phyloP scores from a whole-genome alignment of 164 flowering plant genomes.

The Piper betle region DNA sequence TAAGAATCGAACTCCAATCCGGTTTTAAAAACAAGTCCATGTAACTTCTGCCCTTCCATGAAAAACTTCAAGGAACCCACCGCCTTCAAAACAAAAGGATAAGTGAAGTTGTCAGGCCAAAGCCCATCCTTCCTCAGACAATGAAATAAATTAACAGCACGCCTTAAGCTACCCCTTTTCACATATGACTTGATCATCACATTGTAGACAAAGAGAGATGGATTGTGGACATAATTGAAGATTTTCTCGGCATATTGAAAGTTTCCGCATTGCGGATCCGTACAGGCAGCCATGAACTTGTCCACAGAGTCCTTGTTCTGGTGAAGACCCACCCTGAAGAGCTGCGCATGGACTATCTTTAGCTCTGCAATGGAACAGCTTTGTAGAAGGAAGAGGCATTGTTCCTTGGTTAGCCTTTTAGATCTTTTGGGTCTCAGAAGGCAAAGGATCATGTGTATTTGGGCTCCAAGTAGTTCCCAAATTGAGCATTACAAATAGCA shows the following conservation, averaged over 20 bases:
- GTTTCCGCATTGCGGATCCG: constrained; percentile 31
- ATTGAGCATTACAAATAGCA: too few relatives aligned
- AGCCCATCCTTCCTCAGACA: too few relatives aligned
- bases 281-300: constrained; percentile 44
- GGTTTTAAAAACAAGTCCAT: constrained; percentile 38
- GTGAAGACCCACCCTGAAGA: constrained; percentile 23
- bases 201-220: too few relatives aligned
- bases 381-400: constrained; percentile 31
- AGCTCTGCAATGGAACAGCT: constrained; percentile 41
- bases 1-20: constrained; percentile 50
- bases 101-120: too few relatives aligned
- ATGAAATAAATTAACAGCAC: too few relatives aligned
- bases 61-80: too few relatives aligned
- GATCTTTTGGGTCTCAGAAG: constrained; percentile 6
- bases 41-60: constrained; percentile 38
- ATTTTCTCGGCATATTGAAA: constrained; percentile 36
- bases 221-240: too few relatives aligned
- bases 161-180: too few relatives aligned
- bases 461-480: too few relatives aligned
- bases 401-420: constrained; percentile 18
- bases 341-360: constrained; percentile 46
- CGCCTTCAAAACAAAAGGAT: too few relatives aligned
- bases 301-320: constrained; percentile 8
- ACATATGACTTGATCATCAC: too few relatives aligned
- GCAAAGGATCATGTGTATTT: background rate